Base-by-base conservation (phyloP, 2,329 filamentous ascomycete species). In the Ceratocystis variospora region DNA sequence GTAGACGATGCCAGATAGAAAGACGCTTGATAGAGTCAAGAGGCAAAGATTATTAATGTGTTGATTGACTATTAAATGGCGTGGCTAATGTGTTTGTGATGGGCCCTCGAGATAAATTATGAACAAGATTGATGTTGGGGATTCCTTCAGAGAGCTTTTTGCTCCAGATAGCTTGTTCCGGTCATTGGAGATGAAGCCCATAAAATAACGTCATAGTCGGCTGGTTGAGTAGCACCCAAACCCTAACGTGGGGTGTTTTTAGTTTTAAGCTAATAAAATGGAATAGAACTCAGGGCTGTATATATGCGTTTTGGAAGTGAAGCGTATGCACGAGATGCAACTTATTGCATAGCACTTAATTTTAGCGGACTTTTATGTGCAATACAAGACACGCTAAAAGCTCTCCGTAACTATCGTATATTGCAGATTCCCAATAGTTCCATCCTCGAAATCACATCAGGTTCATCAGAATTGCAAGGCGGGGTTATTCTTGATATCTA, bases 81-180 rank as follows among this genome's bases (percentile, higher is more conserved):
- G 48, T 17, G 31, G 55, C 12, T 31, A 31, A 31, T 33, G 31
- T 4, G 17, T 37, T 31, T 28, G 17, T 37, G 7, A 33, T 59
- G 55, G 5, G 25, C n/a, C 37, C 5, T 53, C 22, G 17, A 59
- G 55, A 37, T 33, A 31, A 37, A 17, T 41, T 8, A 33, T 17
- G 17, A 33, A 37, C 3, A 33, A 19, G 31, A 41, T 37, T 25
- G 25, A 1, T 59, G 28, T 59, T 59, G 55, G 55, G 28, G 55
- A 59, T 59, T 31, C 28, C 17, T 33, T 37, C 17, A 2, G 3
- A 17, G 28, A 59, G 55, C 55, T 59, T 37, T 33, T 37, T 33
- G 17, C 25, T 59, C 33, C 12, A 59, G 28, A 59, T 59, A 59
- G 55, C 55, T 59, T 59, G 25, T 59, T 59, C 55, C 55, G 55